Evolutionary conservation across 306 rosid species (phyloP), one percentile per base, ranked within the genome.

Genomic region (Rosa rugosa): DNA sequence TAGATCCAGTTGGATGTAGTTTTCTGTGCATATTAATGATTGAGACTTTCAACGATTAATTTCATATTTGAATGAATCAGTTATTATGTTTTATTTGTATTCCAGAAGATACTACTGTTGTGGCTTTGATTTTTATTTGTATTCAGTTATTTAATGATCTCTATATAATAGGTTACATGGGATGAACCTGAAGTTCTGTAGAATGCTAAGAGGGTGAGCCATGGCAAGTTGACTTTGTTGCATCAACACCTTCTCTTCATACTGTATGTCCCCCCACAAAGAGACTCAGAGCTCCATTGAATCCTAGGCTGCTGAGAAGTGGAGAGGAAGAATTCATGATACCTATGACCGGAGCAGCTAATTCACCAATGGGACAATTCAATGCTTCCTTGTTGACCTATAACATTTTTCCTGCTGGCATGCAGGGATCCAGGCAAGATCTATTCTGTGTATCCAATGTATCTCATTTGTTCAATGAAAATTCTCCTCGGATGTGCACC

Each of bases 381-480:
- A 79, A 78, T 72, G 93, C 49, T 56, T 25, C 91, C 42, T 62
- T 89, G 81, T 88, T 86, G 87, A 83, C 54, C 85, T 79, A 72
- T 65, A 80, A 79, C 86, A 75, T 75, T 80, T 83, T 84, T 87
- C 94, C 98, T 87, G 97, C 89, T 77, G 89, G 93, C 98, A 93
- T 91, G 98, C 97, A 91, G 98, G 98, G 98, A 93, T 97, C 97
- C 98, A 93, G 98, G 97, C 98, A 93, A 88, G 85, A 83, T 88
- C 71, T 81, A 69, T 83, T 72, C 83, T 80, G 77, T 75, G 81
- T 76, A 77, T 72, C 87, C 68, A 83, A 36, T 71, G 80, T 79
- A 70, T 73, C 85, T 80, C 80, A 83, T 75, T 75, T 85, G 53
- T 38, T 77, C 54, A 54, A 38, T 74, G 88, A 84, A 18, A 79